These are phyloP conservation scores for Gaultheria prostrata DNA, from an alignment of 148 eudicot genomes.

Conservation along the genomic window DNA sequence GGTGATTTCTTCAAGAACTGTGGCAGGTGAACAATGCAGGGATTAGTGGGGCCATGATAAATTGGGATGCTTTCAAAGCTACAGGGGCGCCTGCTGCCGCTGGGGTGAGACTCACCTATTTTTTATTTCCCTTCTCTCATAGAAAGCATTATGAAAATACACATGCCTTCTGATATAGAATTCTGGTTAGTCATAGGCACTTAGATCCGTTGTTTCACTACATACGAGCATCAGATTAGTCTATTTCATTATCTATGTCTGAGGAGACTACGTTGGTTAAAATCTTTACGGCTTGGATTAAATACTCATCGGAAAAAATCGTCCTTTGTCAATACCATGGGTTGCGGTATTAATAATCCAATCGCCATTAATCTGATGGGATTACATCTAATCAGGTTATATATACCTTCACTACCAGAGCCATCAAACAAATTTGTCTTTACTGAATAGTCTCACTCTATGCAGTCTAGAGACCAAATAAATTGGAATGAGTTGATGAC, in stretches of 20 bases:
- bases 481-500: slow-evolving; percentile 6
- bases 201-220: not conserved
- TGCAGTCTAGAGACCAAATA: slow-evolving; percentile 6
- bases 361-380: not conserved
- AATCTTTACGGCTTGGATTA: not conserved
- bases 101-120: not conserved
- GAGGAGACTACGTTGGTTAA: not conserved
- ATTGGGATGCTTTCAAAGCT: not conserved
- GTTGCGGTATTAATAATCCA: not conserved
- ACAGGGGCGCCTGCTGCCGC: not conserved
- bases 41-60: not conserved
- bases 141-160: not conserved
- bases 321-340: too few species aligned
- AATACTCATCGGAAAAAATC: not conserved
- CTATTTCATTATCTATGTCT: not conserved
- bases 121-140: not conserved
- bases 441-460: not conserved
- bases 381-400: not conserved
- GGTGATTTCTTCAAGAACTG: not conserved
- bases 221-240: not conserved
- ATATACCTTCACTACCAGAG: not conserved
- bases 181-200: not conserved
- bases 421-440: not conserved
- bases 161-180: not conserved
- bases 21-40: slow-evolving; percentile 9